These are phyloP conservation scores for Xerocomus brunneocitrinus DNA, from an alignment of 768 basidiomycete species.

Conservation along the genomic window DNA sequence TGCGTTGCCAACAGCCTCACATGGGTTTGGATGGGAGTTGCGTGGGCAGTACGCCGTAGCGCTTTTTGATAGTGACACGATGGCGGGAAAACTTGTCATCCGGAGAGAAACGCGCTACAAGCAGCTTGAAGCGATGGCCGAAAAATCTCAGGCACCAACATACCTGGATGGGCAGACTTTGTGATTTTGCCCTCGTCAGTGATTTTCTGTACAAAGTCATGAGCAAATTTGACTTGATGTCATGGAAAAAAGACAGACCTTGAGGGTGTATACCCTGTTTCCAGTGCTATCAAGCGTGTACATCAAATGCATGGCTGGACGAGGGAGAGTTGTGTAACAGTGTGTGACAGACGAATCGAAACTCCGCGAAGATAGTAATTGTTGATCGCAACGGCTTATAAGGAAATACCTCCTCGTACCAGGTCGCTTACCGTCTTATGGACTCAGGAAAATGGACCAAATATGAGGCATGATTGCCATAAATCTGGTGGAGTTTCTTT, in stretches of 20 bases:
- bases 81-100: slow-evolving; percentile 99
- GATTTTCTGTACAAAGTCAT: slow-evolving; percentile 58
- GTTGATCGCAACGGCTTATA: background rate
- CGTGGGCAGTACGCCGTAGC: slow-evolving; percentile 83
- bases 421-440: no score
- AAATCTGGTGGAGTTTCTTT: background rate
- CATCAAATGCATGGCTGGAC: slow-evolving; percentile 90
- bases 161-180: slow-evolving; percentile 97
- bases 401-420: background rate
- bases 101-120: slow-evolving; percentile 92
- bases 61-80: slow-evolving; percentile 94
- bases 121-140: background rate
- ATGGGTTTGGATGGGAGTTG: slow-evolving; percentile 87
- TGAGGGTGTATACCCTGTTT: slow-evolving; percentile 87
- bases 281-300: slow-evolving; percentile 77
- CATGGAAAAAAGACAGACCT: slow-evolving; percentile 47
- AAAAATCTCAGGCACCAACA: slow-evolving; percentile 11
- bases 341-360: slow-evolving; percentile 2
- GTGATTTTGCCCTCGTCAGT: slow-evolving; percentile 79
- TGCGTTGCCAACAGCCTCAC: slow-evolving; percentile 36
- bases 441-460: background rate
- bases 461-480: background rate
- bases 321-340: background rate
- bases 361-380: slow-evolving; percentile 13
- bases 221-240: background rate